Conservation (phyloP, 805 yeast genomes). For the Citeromyces matritensis region DNA sequence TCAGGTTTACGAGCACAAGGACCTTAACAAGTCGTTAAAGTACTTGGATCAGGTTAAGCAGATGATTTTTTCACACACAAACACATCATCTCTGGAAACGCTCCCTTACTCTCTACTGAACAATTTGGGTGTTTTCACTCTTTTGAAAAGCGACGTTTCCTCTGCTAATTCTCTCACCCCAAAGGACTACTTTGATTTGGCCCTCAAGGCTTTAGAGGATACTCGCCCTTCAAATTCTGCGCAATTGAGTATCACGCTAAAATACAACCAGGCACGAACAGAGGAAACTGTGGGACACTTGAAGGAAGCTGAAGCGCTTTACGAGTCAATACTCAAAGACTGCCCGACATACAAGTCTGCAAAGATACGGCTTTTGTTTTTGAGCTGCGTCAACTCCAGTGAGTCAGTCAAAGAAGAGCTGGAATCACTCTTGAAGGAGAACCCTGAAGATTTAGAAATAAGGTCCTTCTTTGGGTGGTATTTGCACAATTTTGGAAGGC, state of each 20-base stretch:
- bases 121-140: slow-evolving; percentile 76
- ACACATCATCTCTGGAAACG: slow-evolving; percentile 9
- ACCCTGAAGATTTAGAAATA: slow-evolving; percentile 58
- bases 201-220: slow-evolving; percentile 20
- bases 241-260: slow-evolving; percentile 25
- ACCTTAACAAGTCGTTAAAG: slow-evolving; percentile 50
- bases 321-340: slow-evolving; percentile 36
- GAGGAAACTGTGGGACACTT: slow-evolving; percentile 10
- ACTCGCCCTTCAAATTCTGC: slow-evolving; percentile 4
- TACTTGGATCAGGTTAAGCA: slow-evolving; percentile 30
- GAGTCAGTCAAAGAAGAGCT: slow-evolving; percentile 38
- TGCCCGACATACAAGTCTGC: slow-evolving; percentile 69
- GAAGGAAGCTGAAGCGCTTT: slow-evolving; percentile 20
- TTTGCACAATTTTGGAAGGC: slow-evolving; percentile 42
- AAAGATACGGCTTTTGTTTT: slow-evolving; percentile 50
- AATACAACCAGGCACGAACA: slow-evolving; percentile 69
- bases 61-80: slow-evolving; percentile 11
- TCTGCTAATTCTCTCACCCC: slow-evolving; percentile 43
- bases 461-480: slow-evolving; percentile 93
- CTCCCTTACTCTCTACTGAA: slow-evolving; percentile 51
- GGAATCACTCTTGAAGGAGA: slow-evolving; percentile 32
- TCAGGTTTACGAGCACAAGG: slow-evolving; percentile 51
- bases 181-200: slow-evolving; percentile 26
- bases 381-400: slow-evolving; percentile 36
- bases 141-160: slow-evolving; percentile 24